Conservation (phyloP, 352 stramenopile genomes). For the Peronospora farinosa region DNA sequence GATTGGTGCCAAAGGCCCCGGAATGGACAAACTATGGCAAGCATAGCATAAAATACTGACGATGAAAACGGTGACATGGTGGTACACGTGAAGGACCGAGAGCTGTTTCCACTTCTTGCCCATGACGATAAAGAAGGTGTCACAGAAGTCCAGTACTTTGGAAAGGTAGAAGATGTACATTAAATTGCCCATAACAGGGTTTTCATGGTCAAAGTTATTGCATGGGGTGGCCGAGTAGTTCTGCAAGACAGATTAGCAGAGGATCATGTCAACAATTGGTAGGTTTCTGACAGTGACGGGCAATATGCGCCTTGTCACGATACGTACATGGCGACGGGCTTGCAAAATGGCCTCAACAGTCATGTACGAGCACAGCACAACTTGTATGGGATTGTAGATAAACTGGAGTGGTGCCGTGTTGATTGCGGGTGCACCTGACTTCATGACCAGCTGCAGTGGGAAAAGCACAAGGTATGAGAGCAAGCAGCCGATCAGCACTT, state of each 20-base stretch:
- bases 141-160: constrained; percentile 88
- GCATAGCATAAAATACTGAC: constrained; percentile 40
- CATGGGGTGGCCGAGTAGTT: constrained; percentile 84
- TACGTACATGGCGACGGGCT: constrained; percentile 75
- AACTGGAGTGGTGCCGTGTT: constrained; percentile 83
- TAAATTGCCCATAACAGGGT: constrained; percentile 88
- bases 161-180: constrained; percentile 97
- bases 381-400: constrained; percentile 92
- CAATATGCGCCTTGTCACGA: not conserved
- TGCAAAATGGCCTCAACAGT: constrained; percentile 86
- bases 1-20: not conserved
- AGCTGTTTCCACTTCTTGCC: constrained; percentile 96
- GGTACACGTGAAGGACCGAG: constrained; percentile 95
- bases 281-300: not conserved
- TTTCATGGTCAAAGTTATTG: constrained; percentile 82
- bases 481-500: constrained; percentile 1
- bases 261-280: constrained; percentile 14
- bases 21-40: not conserved
- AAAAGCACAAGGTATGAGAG: constrained; percentile 1
- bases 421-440: constrained; percentile 38
- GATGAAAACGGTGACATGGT: constrained; percentile 95
- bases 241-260: constrained; percentile 20
- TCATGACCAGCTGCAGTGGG: constrained; percentile 43
- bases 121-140: constrained; percentile 94
- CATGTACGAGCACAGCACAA: constrained; percentile 93